Conservation (phyloP, 2,329 filamentous ascomycete species). For the Phyllosticta citrichinensis region DNA sequence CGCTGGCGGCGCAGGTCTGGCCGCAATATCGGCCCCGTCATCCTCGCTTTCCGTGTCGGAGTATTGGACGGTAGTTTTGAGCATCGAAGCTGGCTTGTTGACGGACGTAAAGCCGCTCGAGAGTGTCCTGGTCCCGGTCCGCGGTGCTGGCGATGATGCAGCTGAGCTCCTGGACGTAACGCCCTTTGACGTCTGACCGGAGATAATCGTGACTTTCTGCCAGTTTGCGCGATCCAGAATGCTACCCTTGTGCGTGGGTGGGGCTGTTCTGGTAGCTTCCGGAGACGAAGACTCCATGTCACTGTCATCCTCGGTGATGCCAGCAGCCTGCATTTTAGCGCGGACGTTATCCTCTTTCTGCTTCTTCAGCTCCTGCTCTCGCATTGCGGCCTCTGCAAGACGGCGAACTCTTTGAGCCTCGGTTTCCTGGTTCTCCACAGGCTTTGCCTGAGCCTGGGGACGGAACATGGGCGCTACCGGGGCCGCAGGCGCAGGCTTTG, state of each 20-base stretch:
- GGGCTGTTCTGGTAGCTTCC: conserved; percentile 5
- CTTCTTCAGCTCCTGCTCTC: not conserved
- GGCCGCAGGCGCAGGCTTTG: not conserved
- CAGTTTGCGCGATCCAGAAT: conserved; percentile 12
- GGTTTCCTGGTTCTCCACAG: not conserved
- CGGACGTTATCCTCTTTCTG: not conserved
- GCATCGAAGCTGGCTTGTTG: not conserved
- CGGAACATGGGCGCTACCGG: conserved; percentile 1
- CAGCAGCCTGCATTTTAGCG: conserved; percentile 5
- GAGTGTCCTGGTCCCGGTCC: conserved; percentile 10
- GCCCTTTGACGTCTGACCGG: not conserved
- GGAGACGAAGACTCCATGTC: not conserved
- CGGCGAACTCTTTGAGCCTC: not conserved
- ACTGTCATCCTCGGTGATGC: not conserved
- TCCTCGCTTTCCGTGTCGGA: conserved; percentile 12
- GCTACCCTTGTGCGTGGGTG: conserved; percentile 13
- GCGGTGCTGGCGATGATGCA: not conserved
- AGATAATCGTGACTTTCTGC: conserved; percentile 29
- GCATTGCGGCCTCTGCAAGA: not conserved
- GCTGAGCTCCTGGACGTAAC: not conserved
- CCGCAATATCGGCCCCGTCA: conserved; percentile 21
- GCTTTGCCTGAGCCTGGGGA: conserved; percentile 12
- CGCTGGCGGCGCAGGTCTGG: conserved; percentile 11
- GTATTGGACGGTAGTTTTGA: not conserved
- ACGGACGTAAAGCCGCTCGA: conserved; percentile 15